Base-by-base conservation (phyloP, 331 rosid species). In the Pyracantha coccinea region DNA sequence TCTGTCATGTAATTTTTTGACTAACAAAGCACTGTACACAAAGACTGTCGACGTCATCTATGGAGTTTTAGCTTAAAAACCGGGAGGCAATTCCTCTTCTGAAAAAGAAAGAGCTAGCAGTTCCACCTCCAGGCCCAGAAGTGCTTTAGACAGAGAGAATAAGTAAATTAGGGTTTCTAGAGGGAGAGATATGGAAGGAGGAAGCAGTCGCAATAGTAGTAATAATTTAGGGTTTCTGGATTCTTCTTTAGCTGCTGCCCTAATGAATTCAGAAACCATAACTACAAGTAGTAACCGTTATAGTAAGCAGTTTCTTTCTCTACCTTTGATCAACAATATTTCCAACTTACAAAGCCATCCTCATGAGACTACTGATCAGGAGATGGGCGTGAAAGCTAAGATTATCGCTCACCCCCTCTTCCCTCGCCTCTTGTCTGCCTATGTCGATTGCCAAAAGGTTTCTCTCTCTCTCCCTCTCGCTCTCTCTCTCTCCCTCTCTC, bases 331-430 rank as follows among this genome's bases (percentile, higher is more conserved):
- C 57, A n/a, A n/a, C 70, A 1, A 50, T 16, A 41, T 32, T 23
- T 52, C 41, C 4, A 44, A 58, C 75, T 25, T 60, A 28, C 66
- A 23, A 25, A 25, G 32, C 28, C 19, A 60, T 60, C 20, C 20
- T 17, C 55, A 60, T 13, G 73, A 69, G 54, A 61, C 29, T 41
- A 24, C 12, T 47, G 28, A 28, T 68, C 71, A 32, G 24, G 47
- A 68, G 20, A 72, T 45, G 60, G 32, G 29, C 9, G 57, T 80
- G 75, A 80, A 67, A 64, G 67, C 82, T n/a, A 76, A 80, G 77
- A 58, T 83, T 23, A 77, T 83, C 82, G 74, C 71, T 62, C 87
- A 83, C 38, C 84, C 87, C 73, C 80, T 83, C 75, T 83, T 80
- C 71, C 79, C 84, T 71, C 78, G 79, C 44, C 86, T 83, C 73